A percentile compares a stretch with the other conserved stretches of the same genome.
Evolutionary conservation across 306 rosid species (phyloP).

Genomic region (Dryas drummondii): DNA sequence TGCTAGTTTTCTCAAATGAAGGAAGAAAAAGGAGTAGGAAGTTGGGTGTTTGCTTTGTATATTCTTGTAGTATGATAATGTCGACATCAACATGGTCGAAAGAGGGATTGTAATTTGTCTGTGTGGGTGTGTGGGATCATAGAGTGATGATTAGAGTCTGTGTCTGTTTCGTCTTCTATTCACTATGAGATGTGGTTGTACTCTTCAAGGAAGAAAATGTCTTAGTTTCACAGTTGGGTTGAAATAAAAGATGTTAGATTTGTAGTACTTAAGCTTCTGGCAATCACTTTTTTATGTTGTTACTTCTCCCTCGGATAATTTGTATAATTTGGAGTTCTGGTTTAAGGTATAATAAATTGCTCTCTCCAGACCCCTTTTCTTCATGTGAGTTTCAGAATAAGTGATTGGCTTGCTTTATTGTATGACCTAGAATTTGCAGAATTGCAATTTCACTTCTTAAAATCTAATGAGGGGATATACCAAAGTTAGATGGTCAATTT

Average conservation of each 20-base stretch:
- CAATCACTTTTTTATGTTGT: not conserved
- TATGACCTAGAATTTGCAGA: too few relatives aligned
- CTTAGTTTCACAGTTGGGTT: not conserved
- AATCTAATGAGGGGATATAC: too few relatives aligned
- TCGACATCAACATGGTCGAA: not conserved
- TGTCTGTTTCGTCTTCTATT: not conserved
- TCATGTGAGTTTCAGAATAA: too few relatives aligned
- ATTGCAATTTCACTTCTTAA: too few relatives aligned
- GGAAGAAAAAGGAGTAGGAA: not conserved
- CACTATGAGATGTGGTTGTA: not conserved
- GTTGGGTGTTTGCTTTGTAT: conserved; percentile 8
- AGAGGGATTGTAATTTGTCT: not conserved
- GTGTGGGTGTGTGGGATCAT: too few relatives aligned
- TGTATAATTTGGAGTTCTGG: too few relatives aligned
- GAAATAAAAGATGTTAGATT: not conserved
- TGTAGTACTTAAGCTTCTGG: not conserved
- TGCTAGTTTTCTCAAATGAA: not conserved
- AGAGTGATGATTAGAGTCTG: not conserved
- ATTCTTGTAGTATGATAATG: conserved; percentile 15
- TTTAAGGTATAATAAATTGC: too few relatives aligned
- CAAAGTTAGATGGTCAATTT: too few relatives aligned
- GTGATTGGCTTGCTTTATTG: too few relatives aligned
- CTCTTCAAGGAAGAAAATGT: not conserved
- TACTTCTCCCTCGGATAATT: too few relatives aligned
- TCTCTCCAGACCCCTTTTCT: too few relatives aligned